Evolutionary conservation across 2,329 filamentous ascomycete species (phyloP).

Genomic region (Sclerotinia minor): DNA sequence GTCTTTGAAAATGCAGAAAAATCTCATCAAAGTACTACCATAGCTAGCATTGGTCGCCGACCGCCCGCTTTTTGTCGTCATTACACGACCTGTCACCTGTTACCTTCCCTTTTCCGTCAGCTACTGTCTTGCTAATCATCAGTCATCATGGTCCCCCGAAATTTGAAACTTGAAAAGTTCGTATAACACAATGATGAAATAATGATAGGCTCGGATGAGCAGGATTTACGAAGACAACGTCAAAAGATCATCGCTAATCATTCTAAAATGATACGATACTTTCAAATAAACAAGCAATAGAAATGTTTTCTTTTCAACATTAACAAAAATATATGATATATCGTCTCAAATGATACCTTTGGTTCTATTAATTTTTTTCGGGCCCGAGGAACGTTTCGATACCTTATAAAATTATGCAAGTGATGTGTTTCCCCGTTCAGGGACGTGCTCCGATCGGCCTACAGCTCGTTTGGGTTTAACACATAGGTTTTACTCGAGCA

Average conservation of each 20-base stretch:
- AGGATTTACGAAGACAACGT: slow-evolving; percentile 10
- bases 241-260: not conserved
- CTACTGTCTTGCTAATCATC: slow-evolving; percentile 11
- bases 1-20: not conserved
- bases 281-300: not conserved
- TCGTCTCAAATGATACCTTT: not conserved
- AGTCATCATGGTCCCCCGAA: slow-evolving; percentile 1
- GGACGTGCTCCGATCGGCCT: slow-evolving; percentile 20
- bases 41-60: slow-evolving; percentile 18
- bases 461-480: slow-evolving; percentile 15
- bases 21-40: not conserved
- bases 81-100: slow-evolving; percentile 10
- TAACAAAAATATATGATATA: not conserved
- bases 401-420: slow-evolving; percentile 15
- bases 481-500: not conserved
- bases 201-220: slow-evolving; percentile 8
- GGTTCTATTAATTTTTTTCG: not conserved
- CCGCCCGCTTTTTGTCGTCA: slow-evolving; percentile 15
- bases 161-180: slow-evolving; percentile 3
- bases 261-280: not conserved
- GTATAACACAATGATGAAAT: not conserved
- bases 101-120: not conserved
- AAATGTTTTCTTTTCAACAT: not conserved
- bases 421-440: slow-evolving; percentile 13
- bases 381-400: slow-evolving; percentile 15